A percentile compares a stretch with the other conserved stretches of the same genome.
These are phyloP conservation scores for Litsea cubeba DNA, from an alignment of 164 flowering plant species.

Conservation along the genomic window DNA sequence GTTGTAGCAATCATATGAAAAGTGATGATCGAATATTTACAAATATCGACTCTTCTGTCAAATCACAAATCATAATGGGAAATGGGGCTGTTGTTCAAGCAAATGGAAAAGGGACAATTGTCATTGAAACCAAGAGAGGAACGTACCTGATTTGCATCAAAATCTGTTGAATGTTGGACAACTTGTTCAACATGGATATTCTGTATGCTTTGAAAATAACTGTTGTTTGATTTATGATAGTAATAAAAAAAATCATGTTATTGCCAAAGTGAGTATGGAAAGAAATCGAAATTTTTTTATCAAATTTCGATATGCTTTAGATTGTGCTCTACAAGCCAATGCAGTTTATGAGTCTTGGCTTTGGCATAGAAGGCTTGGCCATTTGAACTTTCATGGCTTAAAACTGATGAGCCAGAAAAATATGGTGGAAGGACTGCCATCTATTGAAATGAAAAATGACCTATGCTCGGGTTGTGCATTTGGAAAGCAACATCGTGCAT, in stretches of 20 bases:
- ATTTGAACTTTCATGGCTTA: neutral
- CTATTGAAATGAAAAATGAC: too few relatives aligned
- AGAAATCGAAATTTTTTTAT: neutral
- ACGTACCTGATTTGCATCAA: neutral
- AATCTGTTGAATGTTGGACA: neutral
- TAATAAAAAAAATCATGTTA: neutral
- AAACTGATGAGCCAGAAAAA: neutral
- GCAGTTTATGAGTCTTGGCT: neutral
- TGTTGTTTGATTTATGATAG: neutral
- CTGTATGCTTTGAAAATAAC: neutral
- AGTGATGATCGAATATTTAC: neutral
- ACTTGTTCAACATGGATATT: conserved; percentile 1
- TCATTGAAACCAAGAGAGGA: too few relatives aligned
- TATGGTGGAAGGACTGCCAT: too few relatives aligned
- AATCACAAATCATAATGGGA: neutral
- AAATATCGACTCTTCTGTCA: neutral
- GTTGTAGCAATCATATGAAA: neutral
- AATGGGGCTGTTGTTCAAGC: neutral
- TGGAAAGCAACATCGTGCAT: too few relatives aligned
- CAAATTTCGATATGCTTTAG: neutral
- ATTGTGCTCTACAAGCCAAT: neutral
- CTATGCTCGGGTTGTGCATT: too few relatives aligned
- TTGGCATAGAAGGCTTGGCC: neutral
- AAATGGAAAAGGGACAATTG: neutral
- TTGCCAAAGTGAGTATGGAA: neutral